A percentile compares a stretch with the other conserved stretches of the same genome.
These are phyloP conservation scores for Sphagnum magellanicum DNA, from an alignment of 228 moss, liverwort and hornwort genomes.

Conservation along the genomic window DNA sequence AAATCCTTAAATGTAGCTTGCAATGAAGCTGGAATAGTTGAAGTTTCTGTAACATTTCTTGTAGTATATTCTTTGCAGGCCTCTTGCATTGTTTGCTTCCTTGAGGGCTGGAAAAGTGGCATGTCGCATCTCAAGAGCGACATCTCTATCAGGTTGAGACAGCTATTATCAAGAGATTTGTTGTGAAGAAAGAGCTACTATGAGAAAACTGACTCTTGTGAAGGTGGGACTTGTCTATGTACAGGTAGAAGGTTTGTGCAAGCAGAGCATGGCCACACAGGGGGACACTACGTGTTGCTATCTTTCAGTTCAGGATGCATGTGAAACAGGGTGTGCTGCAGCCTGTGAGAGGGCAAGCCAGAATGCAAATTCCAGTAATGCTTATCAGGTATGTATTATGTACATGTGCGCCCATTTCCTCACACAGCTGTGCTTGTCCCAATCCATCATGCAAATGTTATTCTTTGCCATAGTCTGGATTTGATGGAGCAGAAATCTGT, in stretches of 20 bases:
- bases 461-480: neutral
- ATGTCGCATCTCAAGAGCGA: too few species aligned
- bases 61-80: too few species aligned
- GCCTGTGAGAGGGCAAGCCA: conserved; percentile 52
- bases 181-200: too few species aligned
- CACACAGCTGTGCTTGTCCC: neutral
- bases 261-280: conserved; percentile 52
- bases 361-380: conserved; percentile 36
- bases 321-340: conserved; percentile 40
- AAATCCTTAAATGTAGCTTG: too few species aligned
- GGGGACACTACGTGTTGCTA: conserved; percentile 46
- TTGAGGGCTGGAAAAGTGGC: too few species aligned
- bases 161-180: too few species aligned
- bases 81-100: too few species aligned
- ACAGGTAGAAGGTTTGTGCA: conserved; percentile 51
- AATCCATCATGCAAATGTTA: neutral
- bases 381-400: conserved; percentile 21
- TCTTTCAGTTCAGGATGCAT: conserved; percentile 44
- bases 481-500: too few species aligned
- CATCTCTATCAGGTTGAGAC: too few species aligned
- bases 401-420: neutral
- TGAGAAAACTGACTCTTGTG: too few species aligned
- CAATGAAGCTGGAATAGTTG: too few species aligned
- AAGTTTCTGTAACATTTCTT: too few species aligned
- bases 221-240: neutral